Conservation (phyloP, 108 stramenopile species). For the Nitzschia putrida region DNA sequence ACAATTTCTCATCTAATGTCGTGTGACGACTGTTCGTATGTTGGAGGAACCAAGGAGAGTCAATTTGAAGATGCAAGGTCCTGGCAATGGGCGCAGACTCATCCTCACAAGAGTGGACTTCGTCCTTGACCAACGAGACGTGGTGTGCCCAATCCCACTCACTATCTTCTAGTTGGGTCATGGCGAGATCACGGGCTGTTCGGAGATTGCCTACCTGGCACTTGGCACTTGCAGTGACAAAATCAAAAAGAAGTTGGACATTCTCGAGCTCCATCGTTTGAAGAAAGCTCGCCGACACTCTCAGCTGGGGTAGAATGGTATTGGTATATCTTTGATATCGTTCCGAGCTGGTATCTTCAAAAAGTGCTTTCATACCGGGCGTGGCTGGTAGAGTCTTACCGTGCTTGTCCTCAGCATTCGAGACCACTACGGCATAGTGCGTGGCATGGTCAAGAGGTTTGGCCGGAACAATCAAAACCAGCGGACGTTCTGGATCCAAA, state of each 20-base stretch:
- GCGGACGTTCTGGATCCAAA: slow-evolving; percentile 52
- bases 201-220: slow-evolving; percentile 51
- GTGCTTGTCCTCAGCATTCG: slow-evolving; percentile 42
- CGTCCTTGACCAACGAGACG: slow-evolving; percentile 12
- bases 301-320: slow-evolving; percentile 43
- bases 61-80: slow-evolving; percentile 59
- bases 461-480: slow-evolving; percentile 68
- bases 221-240: slow-evolving; percentile 46
- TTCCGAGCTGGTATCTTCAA: slow-evolving; percentile 19
- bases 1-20: slow-evolving; percentile 28
- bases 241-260: slow-evolving; percentile 67
- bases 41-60: slow-evolving; percentile 65
- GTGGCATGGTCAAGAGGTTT: slow-evolving; percentile 55
- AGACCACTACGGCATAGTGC: slow-evolving; percentile 69
- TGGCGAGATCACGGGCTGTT: slow-evolving; percentile 46
- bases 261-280: slow-evolving; percentile 12
- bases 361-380: slow-evolving; percentile 39
- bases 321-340: slow-evolving; percentile 26
- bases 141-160: slow-evolving; percentile 44
- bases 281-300: slow-evolving; percentile 51
- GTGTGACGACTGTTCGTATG: slow-evolving; percentile 39
- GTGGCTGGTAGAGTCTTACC: slow-evolving; percentile 49
- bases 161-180: slow-evolving; percentile 25
- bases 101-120: slow-evolving; percentile 4
- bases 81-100: slow-evolving; percentile 42